A percentile compares a stretch with the other conserved stretches of the same genome.
phyloP scores from a whole-genome alignment of 495 filamentous ascomycete species.

The Xylaria grammica region DNA sequence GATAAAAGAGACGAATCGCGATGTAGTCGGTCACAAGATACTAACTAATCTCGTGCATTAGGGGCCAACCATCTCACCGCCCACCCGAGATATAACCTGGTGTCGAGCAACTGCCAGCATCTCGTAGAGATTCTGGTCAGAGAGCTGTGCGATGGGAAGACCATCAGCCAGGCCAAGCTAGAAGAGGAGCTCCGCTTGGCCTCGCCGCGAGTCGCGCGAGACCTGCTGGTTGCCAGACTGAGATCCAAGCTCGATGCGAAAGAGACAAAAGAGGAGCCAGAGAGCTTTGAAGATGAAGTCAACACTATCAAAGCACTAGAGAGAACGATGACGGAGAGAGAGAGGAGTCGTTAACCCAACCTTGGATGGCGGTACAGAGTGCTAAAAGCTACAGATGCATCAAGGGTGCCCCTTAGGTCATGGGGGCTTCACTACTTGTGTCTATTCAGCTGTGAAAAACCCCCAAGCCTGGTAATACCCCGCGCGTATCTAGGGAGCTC shows the following conservation, averaged over 20 bases:
- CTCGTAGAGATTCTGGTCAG: conserved; percentile 31
- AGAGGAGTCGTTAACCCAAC: background rate
- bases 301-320: conserved; percentile 22
- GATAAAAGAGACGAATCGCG: background rate
- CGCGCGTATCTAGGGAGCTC: too few species aligned
- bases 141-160: conserved; percentile 28
- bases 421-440: too few species aligned
- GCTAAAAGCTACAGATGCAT: too few species aligned
- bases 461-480: too few species aligned
- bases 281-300: conserved; percentile 25
- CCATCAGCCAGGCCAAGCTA: conserved; percentile 31
- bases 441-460: too few species aligned
- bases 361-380: background rate
- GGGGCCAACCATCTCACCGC: conserved; percentile 30
- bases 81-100: conserved; percentile 30
- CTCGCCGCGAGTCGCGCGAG: conserved; percentile 29
- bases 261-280: conserved; percentile 26
- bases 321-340: conserved; percentile 7
- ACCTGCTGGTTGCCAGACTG: conserved; percentile 30
- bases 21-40: conserved; percentile 7
- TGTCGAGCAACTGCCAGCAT: conserved; percentile 33
- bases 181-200: conserved; percentile 27
- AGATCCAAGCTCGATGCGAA: conserved; percentile 27
- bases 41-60: background rate
- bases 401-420: too few species aligned